phyloP scores from a whole-genome alignment of 371 early-diverging fungal genomes.

The Actinomortierella ambigua region DNA sequence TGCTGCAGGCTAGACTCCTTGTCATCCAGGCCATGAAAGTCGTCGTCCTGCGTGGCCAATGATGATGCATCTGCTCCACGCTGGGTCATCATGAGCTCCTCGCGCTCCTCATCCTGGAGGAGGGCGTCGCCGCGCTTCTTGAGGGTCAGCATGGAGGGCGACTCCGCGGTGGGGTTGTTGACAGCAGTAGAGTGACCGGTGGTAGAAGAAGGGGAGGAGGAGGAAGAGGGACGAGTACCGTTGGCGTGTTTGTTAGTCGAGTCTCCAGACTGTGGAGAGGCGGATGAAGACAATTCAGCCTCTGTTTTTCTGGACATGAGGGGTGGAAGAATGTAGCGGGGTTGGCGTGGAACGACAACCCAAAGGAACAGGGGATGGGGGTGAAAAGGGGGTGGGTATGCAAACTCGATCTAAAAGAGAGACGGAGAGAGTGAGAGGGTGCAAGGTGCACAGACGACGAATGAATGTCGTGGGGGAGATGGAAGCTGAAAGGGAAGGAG shows the following conservation, averaged over 20 bases:
- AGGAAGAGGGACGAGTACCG: constrained; percentile 23
- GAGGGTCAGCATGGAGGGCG: constrained; percentile 19
- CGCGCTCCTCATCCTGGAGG: constrained; percentile 25
- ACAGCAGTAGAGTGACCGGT: neutral
- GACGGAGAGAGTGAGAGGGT: too few relatives aligned
- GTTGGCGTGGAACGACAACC: too few relatives aligned
- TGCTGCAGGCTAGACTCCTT: constrained; percentile 9
- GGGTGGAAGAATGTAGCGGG: too few relatives aligned
- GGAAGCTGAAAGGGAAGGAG: too few relatives aligned
- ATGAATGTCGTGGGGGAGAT: too few relatives aligned
- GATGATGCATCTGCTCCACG: constrained; percentile 2
- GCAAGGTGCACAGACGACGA: too few relatives aligned
- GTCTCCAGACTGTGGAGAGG: constrained; percentile 1
- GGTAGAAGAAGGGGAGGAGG: neutral
- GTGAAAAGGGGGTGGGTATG: too few relatives aligned
- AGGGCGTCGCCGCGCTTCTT: constrained; percentile 28
- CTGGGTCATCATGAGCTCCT: constrained; percentile 30
- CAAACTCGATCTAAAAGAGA: too few relatives aligned
- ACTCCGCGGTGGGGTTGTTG: constrained; percentile 1
- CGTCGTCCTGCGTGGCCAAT: constrained; percentile 29
- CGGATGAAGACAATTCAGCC: constrained; percentile 10
- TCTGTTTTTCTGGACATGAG: constrained; percentile 37
- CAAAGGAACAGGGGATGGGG: too few relatives aligned
- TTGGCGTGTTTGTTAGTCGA: constrained; percentile 9
- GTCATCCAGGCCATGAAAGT: constrained; percentile 17